Base-by-base conservation (phyloP, 306 rosid genomes). In the Coriaria nepalensis region DNA sequence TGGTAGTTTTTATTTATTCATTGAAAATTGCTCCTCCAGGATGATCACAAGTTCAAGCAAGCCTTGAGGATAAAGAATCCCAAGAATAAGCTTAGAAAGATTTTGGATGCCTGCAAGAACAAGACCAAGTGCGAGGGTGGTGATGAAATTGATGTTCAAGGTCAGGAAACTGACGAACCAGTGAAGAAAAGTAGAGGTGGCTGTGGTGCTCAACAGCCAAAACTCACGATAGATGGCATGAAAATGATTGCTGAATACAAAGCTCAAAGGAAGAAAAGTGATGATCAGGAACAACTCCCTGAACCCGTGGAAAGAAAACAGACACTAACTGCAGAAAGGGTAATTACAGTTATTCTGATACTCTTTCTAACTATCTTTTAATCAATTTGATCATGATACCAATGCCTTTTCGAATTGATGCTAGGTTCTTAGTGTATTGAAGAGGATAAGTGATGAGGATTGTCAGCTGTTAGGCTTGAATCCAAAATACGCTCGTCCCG, bases 191-290 rank as follows among this genome's bases (percentile, higher is more conserved):
- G 93, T 47, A 82, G 92, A 5, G 98, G 98, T 45, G 98, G 98
- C 55, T 90, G 98, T 65, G 98, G 98, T 65, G 98, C 98, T 49
- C 95, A 85, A 75, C 98, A 85, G 66, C 98, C 98, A 0, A 90
- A 90, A 81, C 75, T 90, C 36, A 57, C 79, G 0, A 85, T 84
- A 10, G 98, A 90, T 13, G 98, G 98, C 39, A 90, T 90, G 95
- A 90, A 79, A 67, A 85, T 90, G 61, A 63, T 69, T 47, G 94
- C 96, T 0, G 95, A 90, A 76, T 90, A 90, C 68, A 90, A 85
- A 65, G 73, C 87, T 20, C 95, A 76, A 55, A 75, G 94, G 75
- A 90, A 90, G 79, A 90, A 90, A 72, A 82, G 47, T 60, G 98
- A 90, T 61, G 98, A 90, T 37, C 94, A 67, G 68, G 98, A 90